These are phyloP conservation scores for Gossypium davidsonii DNA, from an alignment of 441 rosid species.

Conservation along the genomic window DNA sequence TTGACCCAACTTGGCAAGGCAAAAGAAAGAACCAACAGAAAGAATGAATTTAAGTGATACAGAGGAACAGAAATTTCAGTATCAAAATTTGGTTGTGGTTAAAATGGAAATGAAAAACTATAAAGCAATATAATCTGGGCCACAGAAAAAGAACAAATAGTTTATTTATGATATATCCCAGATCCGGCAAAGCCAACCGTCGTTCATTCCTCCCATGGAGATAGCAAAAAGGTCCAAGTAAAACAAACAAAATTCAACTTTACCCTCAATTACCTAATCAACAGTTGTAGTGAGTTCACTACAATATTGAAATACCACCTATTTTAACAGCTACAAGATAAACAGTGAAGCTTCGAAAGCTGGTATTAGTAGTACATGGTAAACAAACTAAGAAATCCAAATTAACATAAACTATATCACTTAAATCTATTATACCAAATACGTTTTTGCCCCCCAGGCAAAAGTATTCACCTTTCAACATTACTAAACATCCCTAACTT, in stretches of 20 bases:
- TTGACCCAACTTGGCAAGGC: neutral
- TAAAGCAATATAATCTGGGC: neutral
- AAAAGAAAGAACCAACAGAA: neutral
- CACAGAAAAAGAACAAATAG: neutral
- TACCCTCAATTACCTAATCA: conserved; percentile 2
- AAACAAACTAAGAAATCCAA: neutral
- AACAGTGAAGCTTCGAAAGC: neutral
- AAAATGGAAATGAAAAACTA: neutral
- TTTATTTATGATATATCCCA: neutral
- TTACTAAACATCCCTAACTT: neutral
- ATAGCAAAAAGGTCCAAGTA: neutral
- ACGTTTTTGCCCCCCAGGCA: neutral
- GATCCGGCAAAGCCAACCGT: neutral
- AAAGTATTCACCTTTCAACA: neutral
- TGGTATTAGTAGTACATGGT: neutral
- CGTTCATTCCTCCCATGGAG: neutral
- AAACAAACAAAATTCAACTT: neutral
- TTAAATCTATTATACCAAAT: neutral
- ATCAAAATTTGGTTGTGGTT: neutral
- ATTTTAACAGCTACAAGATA: neutral
- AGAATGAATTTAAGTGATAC: neutral
- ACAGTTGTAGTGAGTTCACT: neutral
- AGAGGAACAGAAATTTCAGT: neutral
- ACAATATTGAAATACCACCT: neutral
- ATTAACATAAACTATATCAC: neutral